Evolutionary conservation across 257 asterid species (phyloP).

Genomic region (Apocynum venetum): DNA sequence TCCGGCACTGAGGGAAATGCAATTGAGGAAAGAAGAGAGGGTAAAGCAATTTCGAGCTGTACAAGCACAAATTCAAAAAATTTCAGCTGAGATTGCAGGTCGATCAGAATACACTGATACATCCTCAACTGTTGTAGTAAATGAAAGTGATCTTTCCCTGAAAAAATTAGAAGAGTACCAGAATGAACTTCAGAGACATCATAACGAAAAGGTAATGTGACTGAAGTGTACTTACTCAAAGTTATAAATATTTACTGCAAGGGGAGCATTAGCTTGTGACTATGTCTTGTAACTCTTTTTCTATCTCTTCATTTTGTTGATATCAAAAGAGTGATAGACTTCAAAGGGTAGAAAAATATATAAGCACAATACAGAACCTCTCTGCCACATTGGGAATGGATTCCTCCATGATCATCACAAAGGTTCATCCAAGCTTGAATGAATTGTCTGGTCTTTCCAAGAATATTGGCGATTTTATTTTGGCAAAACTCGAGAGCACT

Average conservation of each 20-base stretch:
- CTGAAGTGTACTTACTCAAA: neutral
- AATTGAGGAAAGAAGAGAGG: constrained; percentile 70
- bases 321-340: constrained; percentile 72
- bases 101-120: constrained; percentile 64
- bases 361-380: constrained; percentile 52
- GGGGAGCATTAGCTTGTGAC: neutral
- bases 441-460: constrained; percentile 84
- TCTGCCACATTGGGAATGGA: constrained; percentile 85
- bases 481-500: constrained; percentile 65
- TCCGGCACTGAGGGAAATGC: constrained; percentile 90
- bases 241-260: neutral
- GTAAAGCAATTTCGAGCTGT: constrained; percentile 76
- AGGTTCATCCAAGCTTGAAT: constrained; percentile 97
- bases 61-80: constrained; percentile 74
- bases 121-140: constrained; percentile 45
- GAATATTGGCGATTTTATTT: constrained; percentile 75
- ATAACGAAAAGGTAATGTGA: constrained; percentile 65
- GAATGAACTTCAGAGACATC: constrained; percentile 86
- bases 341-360: constrained; percentile 72
- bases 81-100: constrained; percentile 86
- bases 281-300: constrained; percentile 9
- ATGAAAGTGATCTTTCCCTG: constrained; percentile 73
- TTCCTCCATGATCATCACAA: constrained; percentile 84
- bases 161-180: constrained; percentile 85
- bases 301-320: constrained; percentile 16